Evolutionary conservation across 805 yeast species (phyloP), one percentile per base, ranked within the genome.

Genomic region (Wickerhamomyces bovis): DNA sequence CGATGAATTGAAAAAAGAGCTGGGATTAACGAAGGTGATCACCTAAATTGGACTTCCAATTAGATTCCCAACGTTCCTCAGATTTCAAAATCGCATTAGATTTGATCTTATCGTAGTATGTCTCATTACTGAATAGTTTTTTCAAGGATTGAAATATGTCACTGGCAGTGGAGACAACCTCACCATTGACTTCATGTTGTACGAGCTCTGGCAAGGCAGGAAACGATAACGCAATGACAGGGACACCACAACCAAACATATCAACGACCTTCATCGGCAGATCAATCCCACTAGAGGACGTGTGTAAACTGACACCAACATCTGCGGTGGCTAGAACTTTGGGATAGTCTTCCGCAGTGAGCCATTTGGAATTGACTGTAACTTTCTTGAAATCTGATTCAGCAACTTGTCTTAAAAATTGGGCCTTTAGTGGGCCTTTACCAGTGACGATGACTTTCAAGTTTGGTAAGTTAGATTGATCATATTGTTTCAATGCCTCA

Each of bases 181-280:
- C 55, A 1, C 99, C 99, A 60, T 90, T 89, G 1, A 66, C 69
- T 2, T 76, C 77, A 42, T 82, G 76, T 41, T 75, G 69, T 1
- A 94, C 92, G 39, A 94, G 69, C 62, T 94, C 99, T 7, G 71
- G 70, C 13, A 92, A 73, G 2, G 96, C 92, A 0, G 84, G 80
- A 62, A 88, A 94, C 33, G 73, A 69, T 48, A 90, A 70, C 0
- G 96, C 79, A 3, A 90, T 70, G 0, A 89, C 97, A 1, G 99
- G 99, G 12, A 94, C 69, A 0, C 98, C 98, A 53, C 94, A 86
- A 0, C 99, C 99, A 70, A 92, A 90, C 77, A 92, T 81, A 60
- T 94, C 99, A 6, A 92, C 83, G 31, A 94, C 86, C 64, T 94
- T 94, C 99, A 94, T 94, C 1, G 99, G 99, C 48, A 94, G 72